Evolutionary conservation across 805 yeast genomes (phyloP).

Genomic region (Dipodascopsis tothii): DNA sequence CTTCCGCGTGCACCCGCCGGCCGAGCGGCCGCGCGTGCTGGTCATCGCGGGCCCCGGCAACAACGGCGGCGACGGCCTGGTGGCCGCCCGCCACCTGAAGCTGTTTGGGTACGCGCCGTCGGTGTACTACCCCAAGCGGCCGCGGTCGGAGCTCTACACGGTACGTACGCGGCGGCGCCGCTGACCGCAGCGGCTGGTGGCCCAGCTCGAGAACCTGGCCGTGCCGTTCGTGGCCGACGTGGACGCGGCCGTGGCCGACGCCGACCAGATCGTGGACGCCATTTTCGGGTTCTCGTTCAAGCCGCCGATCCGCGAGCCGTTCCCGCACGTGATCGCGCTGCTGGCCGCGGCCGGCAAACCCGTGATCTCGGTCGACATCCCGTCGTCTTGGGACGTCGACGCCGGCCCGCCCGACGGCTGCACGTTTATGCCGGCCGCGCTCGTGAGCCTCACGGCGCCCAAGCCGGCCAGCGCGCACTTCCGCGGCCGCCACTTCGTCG

Average conservation of each 20-base stretch:
- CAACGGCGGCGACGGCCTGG: constrained; percentile 92
- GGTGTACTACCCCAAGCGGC: constrained; percentile 70
- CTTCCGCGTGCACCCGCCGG: constrained; percentile 57
- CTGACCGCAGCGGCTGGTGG: constrained; percentile 40
- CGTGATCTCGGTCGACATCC: constrained; percentile 78
- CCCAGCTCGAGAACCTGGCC: constrained; percentile 60
- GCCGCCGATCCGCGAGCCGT: constrained; percentile 81
- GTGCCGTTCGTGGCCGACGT: constrained; percentile 47
- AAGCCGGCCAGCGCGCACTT: constrained; percentile 70
- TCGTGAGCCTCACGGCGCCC: constrained; percentile 88
- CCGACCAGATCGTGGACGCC: constrained; percentile 63
- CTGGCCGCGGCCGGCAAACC: constrained; percentile 43
- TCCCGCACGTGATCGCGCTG: constrained; percentile 41
- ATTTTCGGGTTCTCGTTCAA: constrained; percentile 89
- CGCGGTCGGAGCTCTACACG: constrained; percentile 38
- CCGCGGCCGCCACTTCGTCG: constrained; percentile 60
- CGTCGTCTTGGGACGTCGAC: constrained; percentile 97
- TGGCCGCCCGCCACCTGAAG: constrained; percentile 84
- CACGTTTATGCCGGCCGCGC: constrained; percentile 52
- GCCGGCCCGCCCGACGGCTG: constrained; percentile 53
- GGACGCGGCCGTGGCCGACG: constrained; percentile 32
- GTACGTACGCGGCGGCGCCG: not conserved
- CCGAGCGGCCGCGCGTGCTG: constrained; percentile 41
- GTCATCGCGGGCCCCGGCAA: constrained; percentile 92
- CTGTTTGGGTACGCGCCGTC: constrained; percentile 72